A percentile compares a stretch with the other conserved stretches of the same genome.
phyloP scores from a whole-genome alignment of 495 filamentous ascomycete species.

The Pseudoneurospora amorphoporcata region DNA sequence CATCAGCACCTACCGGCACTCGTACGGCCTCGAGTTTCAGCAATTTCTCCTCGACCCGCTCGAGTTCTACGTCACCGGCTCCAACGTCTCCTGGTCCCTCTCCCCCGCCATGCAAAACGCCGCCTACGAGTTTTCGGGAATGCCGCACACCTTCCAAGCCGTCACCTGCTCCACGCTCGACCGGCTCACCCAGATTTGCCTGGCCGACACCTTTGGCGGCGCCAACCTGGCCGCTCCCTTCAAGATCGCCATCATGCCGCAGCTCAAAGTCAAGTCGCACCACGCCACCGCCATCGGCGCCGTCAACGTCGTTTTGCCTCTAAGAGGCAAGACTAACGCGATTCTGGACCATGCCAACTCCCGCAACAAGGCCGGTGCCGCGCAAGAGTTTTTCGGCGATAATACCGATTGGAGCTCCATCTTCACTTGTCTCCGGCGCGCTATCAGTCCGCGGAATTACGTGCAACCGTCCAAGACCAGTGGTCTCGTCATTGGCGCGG shows the following conservation, averaged over 20 bases:
- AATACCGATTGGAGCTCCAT: slow-evolving; percentile 83
- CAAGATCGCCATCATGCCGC: slow-evolving; percentile 60
- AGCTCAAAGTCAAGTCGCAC: slow-evolving; percentile 56
- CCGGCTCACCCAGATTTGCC: slow-evolving; percentile 50
- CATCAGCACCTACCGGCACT: slow-evolving; percentile 36
- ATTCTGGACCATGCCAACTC: slow-evolving; percentile 58
- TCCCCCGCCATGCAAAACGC: slow-evolving; percentile 75
- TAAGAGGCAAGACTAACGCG: slow-evolving; percentile 47
- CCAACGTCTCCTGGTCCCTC: slow-evolving; percentile 62
- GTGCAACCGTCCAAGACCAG: slow-evolving; percentile 57
- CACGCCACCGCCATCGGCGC: slow-evolving; percentile 75
- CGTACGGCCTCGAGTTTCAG: slow-evolving; percentile 42
- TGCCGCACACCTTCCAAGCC: slow-evolving; percentile 62
- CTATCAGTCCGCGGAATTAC: slow-evolving; percentile 70
- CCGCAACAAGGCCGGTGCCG: slow-evolving; percentile 53
- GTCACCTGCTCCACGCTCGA: slow-evolving; percentile 54
- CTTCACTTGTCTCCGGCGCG: slow-evolving; percentile 52
- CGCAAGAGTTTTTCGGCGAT: slow-evolving; percentile 65
- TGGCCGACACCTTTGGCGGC: slow-evolving; percentile 60
- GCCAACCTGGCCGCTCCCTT: slow-evolving; percentile 65
- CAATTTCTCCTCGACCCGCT: slow-evolving; percentile 54
- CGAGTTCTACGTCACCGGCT: slow-evolving; percentile 65
- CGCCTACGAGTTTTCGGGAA: slow-evolving; percentile 58
- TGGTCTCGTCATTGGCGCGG: slow-evolving; percentile 66
- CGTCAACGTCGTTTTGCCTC: slow-evolving; percentile 71